Conservation (phyloP, 352 stramenopile species). For the Blastocystis sp. region DNA sequence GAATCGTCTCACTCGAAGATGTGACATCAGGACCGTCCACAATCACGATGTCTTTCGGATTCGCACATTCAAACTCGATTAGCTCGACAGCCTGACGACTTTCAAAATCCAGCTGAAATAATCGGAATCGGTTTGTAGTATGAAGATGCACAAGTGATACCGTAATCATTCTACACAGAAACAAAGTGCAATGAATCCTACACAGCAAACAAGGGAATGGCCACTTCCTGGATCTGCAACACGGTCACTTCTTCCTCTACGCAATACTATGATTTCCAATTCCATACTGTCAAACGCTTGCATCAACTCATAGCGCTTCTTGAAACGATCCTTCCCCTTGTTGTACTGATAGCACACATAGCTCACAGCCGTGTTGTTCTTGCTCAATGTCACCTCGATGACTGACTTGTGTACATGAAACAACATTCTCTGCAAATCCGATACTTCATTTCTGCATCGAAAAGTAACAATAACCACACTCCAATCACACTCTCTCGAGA, state of each 20-base stretch:
- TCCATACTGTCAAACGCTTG: background rate
- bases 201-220: background rate
- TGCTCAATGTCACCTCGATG: background rate
- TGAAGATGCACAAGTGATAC: background rate
- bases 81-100: background rate
- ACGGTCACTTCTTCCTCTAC: background rate
- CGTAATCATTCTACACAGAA: background rate
- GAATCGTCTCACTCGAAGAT: background rate
- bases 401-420: background rate
- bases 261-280: no score
- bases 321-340: conserved; percentile 52
- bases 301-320: conserved; percentile 41
- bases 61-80: background rate
- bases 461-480: background rate
- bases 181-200: background rate
- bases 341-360: conserved; percentile 14
- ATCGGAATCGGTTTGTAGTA: background rate
- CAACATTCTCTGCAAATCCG: conserved; percentile 9
- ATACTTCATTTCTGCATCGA: background rate
- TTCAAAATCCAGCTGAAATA: background rate
- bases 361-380: background rate
- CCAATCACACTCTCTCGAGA: background rate
- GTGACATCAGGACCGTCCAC: background rate
- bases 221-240: background rate
- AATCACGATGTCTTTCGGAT: background rate